Evolutionary conservation across 352 stramenopile genomes (phyloP).

Genomic region (Elongisporangium senticosum): DNA sequence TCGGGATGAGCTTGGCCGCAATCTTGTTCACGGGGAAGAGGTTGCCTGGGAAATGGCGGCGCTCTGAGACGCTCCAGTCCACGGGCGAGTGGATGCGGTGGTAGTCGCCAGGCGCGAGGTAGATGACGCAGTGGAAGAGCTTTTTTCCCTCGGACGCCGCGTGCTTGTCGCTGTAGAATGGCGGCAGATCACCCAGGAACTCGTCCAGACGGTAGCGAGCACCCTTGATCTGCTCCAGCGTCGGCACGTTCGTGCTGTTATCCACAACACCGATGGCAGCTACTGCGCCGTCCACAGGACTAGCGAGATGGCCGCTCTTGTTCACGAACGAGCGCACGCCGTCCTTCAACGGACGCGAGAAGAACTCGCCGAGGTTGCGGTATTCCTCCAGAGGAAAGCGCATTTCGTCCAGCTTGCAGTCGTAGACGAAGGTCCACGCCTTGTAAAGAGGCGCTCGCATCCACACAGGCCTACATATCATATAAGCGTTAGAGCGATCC

Average conservation of each 20-base stretch:
- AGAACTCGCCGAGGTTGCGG: conserved; percentile 78
- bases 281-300: conserved; percentile 60
- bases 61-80: conserved; percentile 67
- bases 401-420: conserved; percentile 85
- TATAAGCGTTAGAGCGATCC: not conserved
- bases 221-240: conserved; percentile 80
- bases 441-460: conserved; percentile 74
- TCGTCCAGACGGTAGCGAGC: conserved; percentile 78
- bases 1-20: conserved; percentile 61
- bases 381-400: conserved; percentile 73
- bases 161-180: conserved; percentile 42
- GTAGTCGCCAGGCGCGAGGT: conserved; percentile 83
- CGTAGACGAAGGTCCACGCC: conserved; percentile 70
- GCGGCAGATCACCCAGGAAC: conserved; percentile 58
- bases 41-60: conserved; percentile 78
- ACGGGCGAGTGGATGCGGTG: conserved; percentile 83
- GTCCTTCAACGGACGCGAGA: conserved; percentile 75
- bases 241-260: conserved; percentile 35
- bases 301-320: conserved; percentile 23
- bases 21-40: conserved; percentile 76
- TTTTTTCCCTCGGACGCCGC: conserved; percentile 33
- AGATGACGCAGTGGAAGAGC: conserved; percentile 77
- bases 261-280: conserved; percentile 52
- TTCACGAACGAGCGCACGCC: conserved; percentile 41
- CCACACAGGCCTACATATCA: conserved; percentile 39